These are phyloP conservation scores for Boletus tomentosulus DNA, from an alignment of 768 basidiomycete genomes.

Conservation along the genomic window DNA sequence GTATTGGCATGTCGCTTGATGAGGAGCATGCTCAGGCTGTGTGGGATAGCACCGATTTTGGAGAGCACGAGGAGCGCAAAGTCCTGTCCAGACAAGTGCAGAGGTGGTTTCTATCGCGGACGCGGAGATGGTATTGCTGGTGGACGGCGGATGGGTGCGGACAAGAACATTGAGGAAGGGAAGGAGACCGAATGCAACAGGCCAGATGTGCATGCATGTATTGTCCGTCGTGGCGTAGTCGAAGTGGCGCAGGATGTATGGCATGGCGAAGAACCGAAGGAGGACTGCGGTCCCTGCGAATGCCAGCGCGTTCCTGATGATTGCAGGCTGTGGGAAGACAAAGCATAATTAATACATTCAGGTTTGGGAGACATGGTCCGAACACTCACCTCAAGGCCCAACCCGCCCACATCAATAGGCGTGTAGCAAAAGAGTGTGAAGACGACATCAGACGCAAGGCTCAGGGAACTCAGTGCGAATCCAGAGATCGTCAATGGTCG, in stretches of 20 bases:
- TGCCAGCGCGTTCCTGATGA: conserved; percentile 56
- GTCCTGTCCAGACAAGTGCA: conserved; percentile 44
- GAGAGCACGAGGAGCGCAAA: conserved; percentile 41
- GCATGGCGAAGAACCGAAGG: conserved; percentile 51
- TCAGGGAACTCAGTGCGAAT: conserved; percentile 46
- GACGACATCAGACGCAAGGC: conserved; percentile 56
- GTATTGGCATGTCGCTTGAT: conserved; percentile 50
- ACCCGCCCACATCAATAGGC: conserved; percentile 49
- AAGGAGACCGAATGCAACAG: conserved; percentile 43
- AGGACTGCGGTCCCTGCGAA: conserved; percentile 44
- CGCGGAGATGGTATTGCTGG: too few relatives aligned
- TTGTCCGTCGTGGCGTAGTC: conserved; percentile 48
- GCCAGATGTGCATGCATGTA: conserved; percentile 50
- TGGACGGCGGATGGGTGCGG: too few relatives aligned
- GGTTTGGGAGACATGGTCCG: conserved; percentile 8
- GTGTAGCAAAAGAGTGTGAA: conserved; percentile 69
- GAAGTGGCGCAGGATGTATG: conserved; percentile 46
- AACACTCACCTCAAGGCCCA: conserved; percentile 46
- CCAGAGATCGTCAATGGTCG: conserved; percentile 49
- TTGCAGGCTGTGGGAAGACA: conserved; percentile 36
- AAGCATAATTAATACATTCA: background rate
- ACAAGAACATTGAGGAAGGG: conserved; percentile 51
- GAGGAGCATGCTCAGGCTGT: conserved; percentile 58
- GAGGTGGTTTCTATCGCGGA: conserved; percentile 11
- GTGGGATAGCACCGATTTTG: conserved; percentile 9